Evolutionary conservation across 345 rosid genomes (phyloP), one percentile per base, ranked within the genome.

Genomic region (Camelina neglecta): DNA sequence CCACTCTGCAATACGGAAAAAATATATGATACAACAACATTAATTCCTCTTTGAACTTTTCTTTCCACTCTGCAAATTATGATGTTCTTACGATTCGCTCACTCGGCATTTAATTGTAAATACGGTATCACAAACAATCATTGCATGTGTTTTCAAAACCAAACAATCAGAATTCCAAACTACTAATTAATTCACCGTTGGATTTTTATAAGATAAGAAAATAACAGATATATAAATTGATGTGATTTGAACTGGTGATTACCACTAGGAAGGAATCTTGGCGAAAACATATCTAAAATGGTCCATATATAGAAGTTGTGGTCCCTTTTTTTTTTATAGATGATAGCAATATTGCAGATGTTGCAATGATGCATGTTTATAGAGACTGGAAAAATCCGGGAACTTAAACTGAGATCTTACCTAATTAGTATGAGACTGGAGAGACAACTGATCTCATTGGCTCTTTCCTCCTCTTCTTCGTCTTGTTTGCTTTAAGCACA

Each of bases 351-450:
- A 45, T 20, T 71, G 76, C 36, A 36, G 63, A 64, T 36, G 57
- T 31, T 72, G 63, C 41, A 58, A 59, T 65, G 58, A 44, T 44
- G 2, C 48, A 63, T 77, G 74, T 15, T n/a, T 60, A 31, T 13
- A 64, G 42, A 71, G 50, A 29, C 31, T 29, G 31, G 56, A 65
- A 57, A 65, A 65, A 8, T 77, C 72, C 81, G 72, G 65, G 72
- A 71, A 21, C 72, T 24, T 65, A 65, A 72, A 72, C 57, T 77
- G 67, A 13, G 75, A 72, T 71, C 51, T 71, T 77, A 44, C 81
- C 72, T 65, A 65, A 65, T 77, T 77, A 58, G 76, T 15, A 65
- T 41, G 76, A 77, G 50, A 77, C 62, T 72, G 56, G 56, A 31
- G 57, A 65, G 9, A 11, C 67, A 65, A 29, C 8, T 16, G 44